Percentiles rank a stretch among this genome's conserved stretches.
Conservation (phyloP, 2,329 filamentous ascomycete species). For the Calonectria pseudoturangicola region DNA sequence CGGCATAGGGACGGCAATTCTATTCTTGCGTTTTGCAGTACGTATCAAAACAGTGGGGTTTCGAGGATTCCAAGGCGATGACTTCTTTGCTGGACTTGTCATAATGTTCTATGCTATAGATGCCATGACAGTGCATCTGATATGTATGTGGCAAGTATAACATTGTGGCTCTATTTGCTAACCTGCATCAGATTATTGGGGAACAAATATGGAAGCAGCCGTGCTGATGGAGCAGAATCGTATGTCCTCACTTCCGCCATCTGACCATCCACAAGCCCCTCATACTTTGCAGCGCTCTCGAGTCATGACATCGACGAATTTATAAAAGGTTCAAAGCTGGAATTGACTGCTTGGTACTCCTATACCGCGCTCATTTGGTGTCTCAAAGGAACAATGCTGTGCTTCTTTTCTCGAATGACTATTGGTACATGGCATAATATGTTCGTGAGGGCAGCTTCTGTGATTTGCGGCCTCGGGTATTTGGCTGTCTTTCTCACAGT, state of each 20-base stretch:
- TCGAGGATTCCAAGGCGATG: constrained; percentile 61
- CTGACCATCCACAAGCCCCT: background rate
- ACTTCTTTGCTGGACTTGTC: constrained; percentile 60
- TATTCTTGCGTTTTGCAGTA: constrained; percentile 59
- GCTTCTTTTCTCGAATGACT: constrained; percentile 56
- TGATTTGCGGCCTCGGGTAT: constrained; percentile 35
- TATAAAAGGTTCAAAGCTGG: constrained; percentile 58
- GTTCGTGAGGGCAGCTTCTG: constrained; percentile 44
- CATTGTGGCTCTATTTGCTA: rapidly evolving
- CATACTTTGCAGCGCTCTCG: constrained; percentile 47
- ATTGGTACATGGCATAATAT: constrained; percentile 53
- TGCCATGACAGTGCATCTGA: constrained; percentile 59
- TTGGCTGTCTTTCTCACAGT: constrained; percentile 49
- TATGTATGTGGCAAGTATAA: constrained; percentile 49
- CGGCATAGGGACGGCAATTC: constrained; percentile 55
- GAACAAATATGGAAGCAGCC: constrained; percentile 51
- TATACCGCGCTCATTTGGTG: constrained; percentile 62
- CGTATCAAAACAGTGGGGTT: constrained; percentile 61
- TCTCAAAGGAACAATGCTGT: constrained; percentile 56
- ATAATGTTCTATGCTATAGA: constrained; percentile 59
- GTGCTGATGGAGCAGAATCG: constrained; percentile 14
- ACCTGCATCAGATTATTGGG: constrained; percentile 41
- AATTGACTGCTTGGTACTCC: constrained; percentile 63
- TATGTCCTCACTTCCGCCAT: constrained; percentile 1
- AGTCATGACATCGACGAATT: constrained; percentile 55